Evolutionary conservation across 179 eudicot species (phyloP).

Genomic region (Nepenthes alata): DNA sequence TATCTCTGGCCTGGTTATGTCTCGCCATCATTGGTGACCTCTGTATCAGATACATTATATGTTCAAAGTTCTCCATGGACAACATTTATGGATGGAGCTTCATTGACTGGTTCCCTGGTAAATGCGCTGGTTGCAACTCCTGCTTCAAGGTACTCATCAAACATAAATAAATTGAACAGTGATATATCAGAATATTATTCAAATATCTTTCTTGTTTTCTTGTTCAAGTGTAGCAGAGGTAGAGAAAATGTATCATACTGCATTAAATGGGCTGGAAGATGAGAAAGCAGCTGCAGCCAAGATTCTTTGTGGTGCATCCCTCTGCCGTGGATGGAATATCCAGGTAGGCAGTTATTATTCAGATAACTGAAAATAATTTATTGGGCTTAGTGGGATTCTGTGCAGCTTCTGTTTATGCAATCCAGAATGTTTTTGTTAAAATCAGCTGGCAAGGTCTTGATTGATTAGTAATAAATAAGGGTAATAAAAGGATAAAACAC

Average conservation of each 20-base stretch:
- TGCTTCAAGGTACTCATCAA: slow-evolving; percentile 26
- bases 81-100: slow-evolving; percentile 24
- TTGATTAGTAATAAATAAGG: too few relatives aligned
- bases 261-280: slow-evolving; percentile 23
- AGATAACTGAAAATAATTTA: not conserved
- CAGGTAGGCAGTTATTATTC: slow-evolving; percentile 17
- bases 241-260: slow-evolving; percentile 22
- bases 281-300: slow-evolving; percentile 30
- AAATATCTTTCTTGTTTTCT: not conserved
- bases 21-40: slow-evolving; percentile 10
- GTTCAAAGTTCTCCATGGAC: slow-evolving; percentile 23
- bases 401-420: too few relatives aligned
- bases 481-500: too few relatives aligned
- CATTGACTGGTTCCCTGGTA: slow-evolving; percentile 16
- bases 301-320: slow-evolving; percentile 35
- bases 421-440: too few relatives aligned
- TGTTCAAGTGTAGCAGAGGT: slow-evolving; percentile 23
- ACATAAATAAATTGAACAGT: not conserved
- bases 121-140: slow-evolving; percentile 23
- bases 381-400: too few relatives aligned
- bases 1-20: slow-evolving; percentile 33
- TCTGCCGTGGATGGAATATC: slow-evolving; percentile 33
- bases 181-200: not conserved
- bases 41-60: slow-evolving; percentile 7
- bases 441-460: too few relatives aligned